These are phyloP conservation scores for Rosa multiflora DNA, from an alignment of 306 rosid genomes.

Conservation along the genomic window DNA sequence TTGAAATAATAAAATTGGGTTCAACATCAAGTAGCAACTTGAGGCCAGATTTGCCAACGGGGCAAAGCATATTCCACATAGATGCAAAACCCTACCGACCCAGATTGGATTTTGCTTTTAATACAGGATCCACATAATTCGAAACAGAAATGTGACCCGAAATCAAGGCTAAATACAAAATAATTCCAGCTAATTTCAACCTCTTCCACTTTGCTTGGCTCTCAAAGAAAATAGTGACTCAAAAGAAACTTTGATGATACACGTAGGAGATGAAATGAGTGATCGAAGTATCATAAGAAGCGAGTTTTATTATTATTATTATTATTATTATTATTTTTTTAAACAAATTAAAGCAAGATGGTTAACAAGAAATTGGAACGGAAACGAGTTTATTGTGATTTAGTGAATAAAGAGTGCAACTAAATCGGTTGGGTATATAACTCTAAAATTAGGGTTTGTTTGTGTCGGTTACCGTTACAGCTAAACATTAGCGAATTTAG, in stretches of 20 bases:
- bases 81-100: background rate
- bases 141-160: background rate
- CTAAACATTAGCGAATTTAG: too few species aligned
- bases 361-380: background rate
- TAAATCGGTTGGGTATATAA: background rate
- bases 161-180: background rate
- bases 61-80: constrained; percentile 17
- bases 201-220: background rate
- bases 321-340: too few species aligned
- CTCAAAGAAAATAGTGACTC: background rate
- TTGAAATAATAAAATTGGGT: background rate
- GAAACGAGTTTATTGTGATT: too few species aligned
- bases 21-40: too few species aligned
- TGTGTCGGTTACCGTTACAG: background rate
- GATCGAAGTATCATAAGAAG: background rate
- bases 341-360: background rate
- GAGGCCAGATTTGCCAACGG: background rate
- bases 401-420: background rate
- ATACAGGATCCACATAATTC: constrained; percentile 3
- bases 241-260: background rate
- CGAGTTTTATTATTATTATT: too few species aligned
- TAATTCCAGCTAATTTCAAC: constrained; percentile 19
- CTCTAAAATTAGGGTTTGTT: background rate
- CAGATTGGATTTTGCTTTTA: constrained; percentile 7
- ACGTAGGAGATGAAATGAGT: background rate